Conservation (phyloP, 176 grass and related monocot genomes). For the Olyra latifolia region DNA sequence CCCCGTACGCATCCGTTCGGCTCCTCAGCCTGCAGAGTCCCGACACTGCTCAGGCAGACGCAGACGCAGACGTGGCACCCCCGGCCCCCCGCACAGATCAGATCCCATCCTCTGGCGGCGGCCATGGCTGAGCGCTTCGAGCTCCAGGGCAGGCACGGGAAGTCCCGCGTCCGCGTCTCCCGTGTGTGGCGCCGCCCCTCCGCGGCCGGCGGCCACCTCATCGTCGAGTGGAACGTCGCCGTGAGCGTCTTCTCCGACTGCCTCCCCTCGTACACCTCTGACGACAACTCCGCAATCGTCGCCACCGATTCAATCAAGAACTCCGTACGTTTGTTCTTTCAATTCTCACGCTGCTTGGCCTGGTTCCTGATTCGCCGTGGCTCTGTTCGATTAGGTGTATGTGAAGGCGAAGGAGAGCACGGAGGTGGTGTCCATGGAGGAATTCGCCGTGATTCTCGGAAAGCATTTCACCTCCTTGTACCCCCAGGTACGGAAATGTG, state of each 20-base stretch:
- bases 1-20: background rate
- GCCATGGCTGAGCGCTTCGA: slow-evolving; percentile 70
- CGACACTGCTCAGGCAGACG: background rate
- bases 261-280: slow-evolving; percentile 80
- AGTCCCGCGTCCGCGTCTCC: slow-evolving; percentile 80
- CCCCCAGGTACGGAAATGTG: slow-evolving; percentile 52
- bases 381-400: slow-evolving; percentile 57
- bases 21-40: too few species aligned
- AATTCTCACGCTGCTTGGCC: background rate
- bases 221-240: slow-evolving; percentile 87
- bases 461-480: slow-evolving; percentile 76
- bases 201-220: slow-evolving; percentile 41
- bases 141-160: slow-evolving; percentile 80
- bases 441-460: slow-evolving; percentile 71
- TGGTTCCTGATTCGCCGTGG: background rate
- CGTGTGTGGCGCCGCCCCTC: slow-evolving; percentile 65
- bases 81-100: background rate
- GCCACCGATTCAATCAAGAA: slow-evolving; percentile 99
- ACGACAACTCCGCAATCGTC: slow-evolving; percentile 84
- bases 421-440: slow-evolving; percentile 71
- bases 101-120: background rate
- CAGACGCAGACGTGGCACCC: too few species aligned
- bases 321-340: slow-evolving; percentile 35
- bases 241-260: slow-evolving; percentile 83
- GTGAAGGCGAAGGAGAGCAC: slow-evolving; percentile 91